These are phyloP conservation scores for Amoebophrya sp. DNA, from an alignment of 169 alveolate species.

Conservation along the genomic window DNA sequence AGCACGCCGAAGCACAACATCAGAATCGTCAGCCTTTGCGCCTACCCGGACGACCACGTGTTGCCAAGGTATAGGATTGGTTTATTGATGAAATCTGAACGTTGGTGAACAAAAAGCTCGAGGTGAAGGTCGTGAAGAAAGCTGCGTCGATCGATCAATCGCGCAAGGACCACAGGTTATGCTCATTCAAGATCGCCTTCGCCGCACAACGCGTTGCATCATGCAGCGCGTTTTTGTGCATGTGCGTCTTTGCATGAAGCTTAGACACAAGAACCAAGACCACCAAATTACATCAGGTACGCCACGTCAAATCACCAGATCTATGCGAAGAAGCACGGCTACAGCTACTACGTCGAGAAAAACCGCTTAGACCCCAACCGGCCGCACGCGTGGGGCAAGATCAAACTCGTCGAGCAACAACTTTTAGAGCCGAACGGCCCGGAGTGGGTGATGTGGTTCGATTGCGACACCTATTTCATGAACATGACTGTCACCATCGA, in stretches of 20 bases:
- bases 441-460: slow-evolving; percentile 32
- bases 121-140: too few relatives aligned
- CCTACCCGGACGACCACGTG: slow-evolving; percentile 28
- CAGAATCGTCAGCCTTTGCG: slow-evolving; percentile 18
- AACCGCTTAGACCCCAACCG: not conserved
- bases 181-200: too few relatives aligned
- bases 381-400: slow-evolving; percentile 35
- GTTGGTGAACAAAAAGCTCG: too few relatives aligned
- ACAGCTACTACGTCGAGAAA: not conserved
- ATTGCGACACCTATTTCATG: slow-evolving; percentile 34
- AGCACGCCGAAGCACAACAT: not conserved
- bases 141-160: too few relatives aligned
- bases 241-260: too few relatives aligned
- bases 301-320: slow-evolving; percentile 9
- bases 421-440: not conserved
- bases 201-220: too few relatives aligned
- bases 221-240: too few relatives aligned
- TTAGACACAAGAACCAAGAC: too few relatives aligned
- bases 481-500: not conserved
- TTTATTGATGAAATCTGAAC: not conserved
- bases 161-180: too few relatives aligned
- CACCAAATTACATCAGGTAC: not conserved
- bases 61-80: not conserved
- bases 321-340: slow-evolving; percentile 24
- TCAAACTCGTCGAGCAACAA: slow-evolving; percentile 13